Base-by-base conservation (phyloP, 192 early-diverging fungal genomes). In the Nowakowskiella sp. region DNA sequence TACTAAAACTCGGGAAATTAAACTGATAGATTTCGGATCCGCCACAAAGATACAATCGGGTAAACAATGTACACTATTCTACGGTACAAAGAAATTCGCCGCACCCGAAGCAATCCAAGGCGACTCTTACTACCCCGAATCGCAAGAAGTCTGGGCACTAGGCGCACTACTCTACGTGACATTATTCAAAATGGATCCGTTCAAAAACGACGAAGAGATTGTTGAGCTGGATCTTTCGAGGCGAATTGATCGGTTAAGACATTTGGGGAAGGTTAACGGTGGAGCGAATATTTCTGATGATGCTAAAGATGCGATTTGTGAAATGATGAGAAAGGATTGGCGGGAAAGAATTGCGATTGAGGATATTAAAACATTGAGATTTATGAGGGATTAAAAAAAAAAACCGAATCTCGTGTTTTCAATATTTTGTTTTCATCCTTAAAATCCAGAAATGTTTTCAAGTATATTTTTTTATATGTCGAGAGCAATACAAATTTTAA, bases 21-120 rank as follows among this genome's bases (percentile, higher is more conserved):
- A 79, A 50, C 64, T 79, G 6, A 79, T 79, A 42, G 77, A 79
- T 49, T 79, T 79, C 61, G 77, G 77, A 6, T 65, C 60, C 9
- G 62, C 76, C 5, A 78, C 71, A 10, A 44, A 30, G 10, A 56
- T 76, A 31, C 32, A 27, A 31, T 32, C 67, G 2, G 58, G 56
- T n/a, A 45, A 43, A 10, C 32, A 62, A 6, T 61, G 55, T 51
- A 58, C 54, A 28, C 25, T 53, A 51, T 79, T 79, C 55, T 79
- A 71, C 58, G 77, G 77, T 27, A 79, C 77, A 1, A 68, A 68
- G 44, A 79, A 79, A 57, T 79, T 79, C 61, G 64, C 73, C 4
- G 61, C 70, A n/a, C 77, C 77, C 0, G 73, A 79, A 67, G 72
- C 73, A 3, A 28, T 71, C 24, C 49, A 28, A 2, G 61, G 68